phyloP scores from a whole-genome alignment of 495 filamentous ascomycete genomes.

The Tuber aestivum region DNA sequence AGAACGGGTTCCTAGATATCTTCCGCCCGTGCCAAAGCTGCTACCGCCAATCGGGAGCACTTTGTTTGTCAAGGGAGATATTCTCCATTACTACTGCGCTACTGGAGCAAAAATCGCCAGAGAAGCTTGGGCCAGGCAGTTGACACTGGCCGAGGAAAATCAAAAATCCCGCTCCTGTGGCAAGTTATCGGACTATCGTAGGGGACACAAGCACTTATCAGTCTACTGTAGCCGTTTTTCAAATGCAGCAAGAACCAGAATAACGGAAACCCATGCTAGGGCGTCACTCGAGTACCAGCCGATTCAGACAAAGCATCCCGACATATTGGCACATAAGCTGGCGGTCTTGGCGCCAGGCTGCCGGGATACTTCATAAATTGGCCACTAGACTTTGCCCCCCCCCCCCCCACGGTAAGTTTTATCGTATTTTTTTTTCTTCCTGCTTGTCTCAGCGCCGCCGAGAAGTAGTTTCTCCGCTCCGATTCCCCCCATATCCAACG shows the following conservation, averaged over 20 bases:
- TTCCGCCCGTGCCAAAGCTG: neutral
- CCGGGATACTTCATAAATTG: no score
- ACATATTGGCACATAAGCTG: no score
- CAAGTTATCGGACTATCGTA: neutral
- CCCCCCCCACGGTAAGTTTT: no score
- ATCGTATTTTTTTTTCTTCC: no score
- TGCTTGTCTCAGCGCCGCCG: no score
- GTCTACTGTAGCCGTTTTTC: neutral
- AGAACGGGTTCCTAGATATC: slow-evolving; percentile 2
- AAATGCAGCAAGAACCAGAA: neutral
- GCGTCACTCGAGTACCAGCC: no score
- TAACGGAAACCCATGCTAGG: no score
- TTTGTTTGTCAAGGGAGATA: slow-evolving; percentile 11
- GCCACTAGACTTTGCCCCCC: no score
- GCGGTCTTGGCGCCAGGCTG: no score
- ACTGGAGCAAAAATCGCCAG: neutral
- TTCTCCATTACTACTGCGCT: slow-evolving; percentile 7
- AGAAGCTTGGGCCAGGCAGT: neutral
- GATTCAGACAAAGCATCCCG: no score
- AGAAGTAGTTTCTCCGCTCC: no score
- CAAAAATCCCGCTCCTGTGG: neutral
- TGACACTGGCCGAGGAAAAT: neutral
- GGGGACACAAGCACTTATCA: neutral
- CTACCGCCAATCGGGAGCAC: slow-evolving; percentile 4
- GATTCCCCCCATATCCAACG: no score